A percentile compares a stretch with the other conserved stretches of the same genome.
Evolutionary conservation across 768 basidiomycete genomes (phyloP).

Genomic region (Termitomyces sp.): DNA sequence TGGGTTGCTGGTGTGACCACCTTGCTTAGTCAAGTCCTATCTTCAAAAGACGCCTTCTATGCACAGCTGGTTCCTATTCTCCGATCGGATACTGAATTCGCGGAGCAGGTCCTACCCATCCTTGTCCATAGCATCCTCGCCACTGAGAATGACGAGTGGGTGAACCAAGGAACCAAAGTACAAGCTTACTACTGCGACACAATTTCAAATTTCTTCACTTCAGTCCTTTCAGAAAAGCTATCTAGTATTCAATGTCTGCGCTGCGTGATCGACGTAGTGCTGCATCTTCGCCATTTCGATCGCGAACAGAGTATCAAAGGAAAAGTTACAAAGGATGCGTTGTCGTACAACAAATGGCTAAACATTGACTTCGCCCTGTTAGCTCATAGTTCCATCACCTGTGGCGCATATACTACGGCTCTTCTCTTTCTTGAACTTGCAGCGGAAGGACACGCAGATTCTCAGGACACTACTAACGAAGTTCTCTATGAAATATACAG

Average conservation of each 20-base stretch:
- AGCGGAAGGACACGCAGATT: constrained; percentile 36
- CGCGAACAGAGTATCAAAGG: constrained; percentile 15
- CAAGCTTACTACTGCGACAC: constrained; percentile 20
- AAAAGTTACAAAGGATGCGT: constrained; percentile 19
- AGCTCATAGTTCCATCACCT: constrained; percentile 65
- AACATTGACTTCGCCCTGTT: constrained; percentile 68
- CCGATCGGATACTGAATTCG: constrained; percentile 46
- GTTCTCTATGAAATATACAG: constrained; percentile 90
- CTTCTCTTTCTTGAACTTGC: constrained; percentile 86
- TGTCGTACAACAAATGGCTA: constrained; percentile 77
- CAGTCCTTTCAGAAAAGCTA: constrained; percentile 36
- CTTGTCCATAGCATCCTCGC: constrained; percentile 68
- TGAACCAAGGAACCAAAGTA: constrained; percentile 11
- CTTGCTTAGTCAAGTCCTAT: constrained; percentile 55
- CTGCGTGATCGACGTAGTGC: constrained; percentile 67
- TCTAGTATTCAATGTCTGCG: constrained; percentile 39
- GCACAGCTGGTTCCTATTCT: constrained; percentile 61
- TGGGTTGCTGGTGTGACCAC: constrained; percentile 63
- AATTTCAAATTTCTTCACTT: constrained; percentile 54
- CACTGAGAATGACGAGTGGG: constrained; percentile 14
- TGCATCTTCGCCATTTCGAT: constrained; percentile 76
- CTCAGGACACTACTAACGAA: constrained; percentile 41
- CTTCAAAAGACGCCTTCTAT: constrained; percentile 54
- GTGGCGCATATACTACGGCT: constrained; percentile 85
- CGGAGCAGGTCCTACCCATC: constrained; percentile 65